Evolutionary conservation across 2,329 filamentous ascomycete species (phyloP), one percentile per base, ranked within the genome.

Genomic region (Zymoseptoria crescenta): DNA sequence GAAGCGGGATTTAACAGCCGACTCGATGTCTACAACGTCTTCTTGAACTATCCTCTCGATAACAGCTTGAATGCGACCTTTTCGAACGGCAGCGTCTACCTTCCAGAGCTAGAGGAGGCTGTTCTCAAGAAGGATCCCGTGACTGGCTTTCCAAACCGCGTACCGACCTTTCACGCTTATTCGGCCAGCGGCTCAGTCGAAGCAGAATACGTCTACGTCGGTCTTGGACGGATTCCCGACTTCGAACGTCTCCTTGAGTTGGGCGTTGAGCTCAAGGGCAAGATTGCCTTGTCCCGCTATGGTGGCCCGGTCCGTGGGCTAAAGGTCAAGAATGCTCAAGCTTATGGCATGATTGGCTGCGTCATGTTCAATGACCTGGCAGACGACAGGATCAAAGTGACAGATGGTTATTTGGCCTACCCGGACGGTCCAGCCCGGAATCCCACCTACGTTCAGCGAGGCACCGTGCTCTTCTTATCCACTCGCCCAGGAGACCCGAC

Each of bases 11-110:
- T 79, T 28, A 71, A 69, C 63, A 71, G 70, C 13, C 73, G 76
- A 61, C 69, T 72, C 1, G 69, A 68, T 28, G 56, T 72, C 66
- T 49, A 68, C 62, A 75, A 78, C 61, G 70, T 77, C 8, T 79
- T 75, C 62, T 67, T 77, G 62, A 78, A 79, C 62, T 79, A 79
- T 54, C 77, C 77, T 2, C 67, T 73, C 45, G 72, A 72, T 50
- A 76, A 78, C 56, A 71, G 76, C 1, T 62, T 79, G 56, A 73
- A 72, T 56, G 76, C 57, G 69, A 76, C 62, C 70, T 73, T 66
- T 63, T 16, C 57, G 83, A 80, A 65, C 90, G 89, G 87, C 78
- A 85, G 65, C 81, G 87, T 67, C 88, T 87, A 76, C 88, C 88
- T 8, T 75, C 91, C 49, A 72, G 75, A 56, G 16, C 59, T 69